Base-by-base conservation (phyloP, 805 yeast species). In the Spencermartinsiella europaea region DNA sequence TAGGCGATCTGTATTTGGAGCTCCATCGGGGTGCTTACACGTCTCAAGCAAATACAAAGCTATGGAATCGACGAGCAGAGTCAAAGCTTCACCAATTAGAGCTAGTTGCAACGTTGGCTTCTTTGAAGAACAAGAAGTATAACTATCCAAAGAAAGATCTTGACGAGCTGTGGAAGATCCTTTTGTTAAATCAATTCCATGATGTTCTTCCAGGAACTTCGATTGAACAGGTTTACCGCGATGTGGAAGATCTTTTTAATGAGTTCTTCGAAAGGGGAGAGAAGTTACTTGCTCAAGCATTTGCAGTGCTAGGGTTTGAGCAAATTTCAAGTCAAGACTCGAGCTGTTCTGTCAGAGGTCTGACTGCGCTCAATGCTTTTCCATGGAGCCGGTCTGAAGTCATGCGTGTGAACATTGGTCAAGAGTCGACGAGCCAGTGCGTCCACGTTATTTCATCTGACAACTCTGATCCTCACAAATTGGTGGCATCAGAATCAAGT, bases 11-110 rank as follows among this genome's bases (percentile, higher is more conserved):
- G 45, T 91, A 91, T 66, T 76, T 91, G 58, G 99, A 91, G 67
- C 89, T 84, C 69, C 98, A 93, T 65, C 80, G 99, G 61, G 99
- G 99, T 44, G 91, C 98, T 1, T 91, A 91, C 65, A 93, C 99
- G 2, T 79, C 96, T 1, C 99, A 91, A 64, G 95, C 96, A 0
- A 78, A 79, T 48, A 84, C 86, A 34, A 91, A 91, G 68, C 79
- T 79, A 58, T 75, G 79, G 59, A 86, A 89, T 80, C 76, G 99
- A 58, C 64, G 73, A 21, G 72, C 82, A 8, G 98, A 91, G 68
- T 67, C 79, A 36, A 73, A 82, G 56, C 71, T 91, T 57, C 95
- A 85, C 59, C 96, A 90, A 67, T 69, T 91, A 52, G 99, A 91
- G 69, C 79, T 77, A 60, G 63, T 89, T 48, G 89, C 96, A 0